Percentiles rank a stretch among this genome's conserved stretches.
phyloP scores from a whole-genome alignment of 495 filamentous ascomycete species.

The Xylaria longipes region DNA sequence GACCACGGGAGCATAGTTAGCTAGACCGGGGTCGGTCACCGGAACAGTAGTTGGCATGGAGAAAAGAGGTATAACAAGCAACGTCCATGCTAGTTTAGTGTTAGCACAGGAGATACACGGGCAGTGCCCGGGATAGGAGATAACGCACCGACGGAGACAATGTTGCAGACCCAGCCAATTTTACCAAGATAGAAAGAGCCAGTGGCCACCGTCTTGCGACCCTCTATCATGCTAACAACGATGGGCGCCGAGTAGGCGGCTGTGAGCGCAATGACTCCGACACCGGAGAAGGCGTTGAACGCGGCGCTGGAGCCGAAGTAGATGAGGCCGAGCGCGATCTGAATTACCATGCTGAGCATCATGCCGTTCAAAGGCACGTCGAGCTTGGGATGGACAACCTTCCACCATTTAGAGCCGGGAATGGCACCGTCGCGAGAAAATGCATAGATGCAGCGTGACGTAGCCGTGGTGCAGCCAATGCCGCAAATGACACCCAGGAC shows the following conservation, averaged over 20 bases:
- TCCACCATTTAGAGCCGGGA: slow-evolving; percentile 62
- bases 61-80: slow-evolving; percentile 68
- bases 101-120: slow-evolving; percentile 30
- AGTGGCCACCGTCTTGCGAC: slow-evolving; percentile 56
- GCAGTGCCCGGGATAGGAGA: not conserved
- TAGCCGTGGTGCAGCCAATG: slow-evolving; percentile 65
- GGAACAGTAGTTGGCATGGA: slow-evolving; percentile 69
- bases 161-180: slow-evolving; percentile 63
- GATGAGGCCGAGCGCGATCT: slow-evolving; percentile 55
- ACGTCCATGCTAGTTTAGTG: slow-evolving; percentile 59
- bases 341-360: slow-evolving; percentile 56
- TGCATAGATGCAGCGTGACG: slow-evolving; percentile 66
- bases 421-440: slow-evolving; percentile 65
- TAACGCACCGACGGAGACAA: slow-evolving; percentile 60
- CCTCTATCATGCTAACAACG: slow-evolving; percentile 57
- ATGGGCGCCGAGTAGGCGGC: slow-evolving; percentile 66
- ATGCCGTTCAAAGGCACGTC: slow-evolving; percentile 60
- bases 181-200: slow-evolving; percentile 63
- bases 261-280: slow-evolving; percentile 66
- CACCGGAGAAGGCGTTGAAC: slow-evolving; percentile 67
- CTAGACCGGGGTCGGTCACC: slow-evolving; percentile 61
- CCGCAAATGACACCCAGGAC: slow-evolving; percentile 63
- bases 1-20: slow-evolving; percentile 72
- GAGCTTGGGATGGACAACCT: slow-evolving; percentile 50
- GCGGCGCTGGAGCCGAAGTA: slow-evolving; percentile 60